A percentile compares a stretch with the other conserved stretches of the same genome.
Evolutionary conservation across 305 asterid genomes (phyloP).

Genomic region (Fraxinus ornus): DNA sequence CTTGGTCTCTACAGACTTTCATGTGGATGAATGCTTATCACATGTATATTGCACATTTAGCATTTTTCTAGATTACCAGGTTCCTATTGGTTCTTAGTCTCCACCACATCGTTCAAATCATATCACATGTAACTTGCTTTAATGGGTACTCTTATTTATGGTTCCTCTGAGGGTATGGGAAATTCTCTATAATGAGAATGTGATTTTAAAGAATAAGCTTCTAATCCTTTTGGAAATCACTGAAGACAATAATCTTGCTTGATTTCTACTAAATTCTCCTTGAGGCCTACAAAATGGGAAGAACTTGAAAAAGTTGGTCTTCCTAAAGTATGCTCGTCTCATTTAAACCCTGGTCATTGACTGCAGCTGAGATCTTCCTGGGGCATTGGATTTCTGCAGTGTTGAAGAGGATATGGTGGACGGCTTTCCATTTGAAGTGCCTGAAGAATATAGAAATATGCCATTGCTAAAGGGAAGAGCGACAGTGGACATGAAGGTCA

Average conservation of each 20-base stretch:
- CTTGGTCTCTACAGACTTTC: background rate
- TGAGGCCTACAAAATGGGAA: constrained; percentile 29
- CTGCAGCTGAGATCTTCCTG: constrained; percentile 99
- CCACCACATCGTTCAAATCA: background rate
- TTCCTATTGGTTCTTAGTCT: background rate
- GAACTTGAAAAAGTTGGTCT: constrained; percentile 26
- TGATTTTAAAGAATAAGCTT: background rate
- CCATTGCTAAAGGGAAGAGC: constrained; percentile 97
- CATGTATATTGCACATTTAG: background rate
- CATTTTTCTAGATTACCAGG: background rate
- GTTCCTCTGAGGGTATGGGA: background rate
- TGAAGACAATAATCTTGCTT: background rate
- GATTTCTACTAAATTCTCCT: constrained; percentile 17
- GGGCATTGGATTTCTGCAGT: constrained; percentile 99
- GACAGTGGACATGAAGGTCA: constrained; percentile 95
- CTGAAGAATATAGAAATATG: constrained; percentile 80
- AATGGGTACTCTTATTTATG: background rate
- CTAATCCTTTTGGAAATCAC: constrained; percentile 11
- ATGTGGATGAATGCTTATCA: background rate
- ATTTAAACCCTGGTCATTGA: constrained; percentile 91
- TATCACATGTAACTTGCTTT: background rate
- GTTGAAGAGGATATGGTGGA: constrained; percentile 99
- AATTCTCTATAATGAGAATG: background rate
- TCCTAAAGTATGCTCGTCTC: constrained; percentile 64
- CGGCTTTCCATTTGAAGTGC: constrained; percentile 94